Base-by-base conservation (phyloP, 495 filamentous ascomycete genomes). In the Parmelia sp. region DNA sequence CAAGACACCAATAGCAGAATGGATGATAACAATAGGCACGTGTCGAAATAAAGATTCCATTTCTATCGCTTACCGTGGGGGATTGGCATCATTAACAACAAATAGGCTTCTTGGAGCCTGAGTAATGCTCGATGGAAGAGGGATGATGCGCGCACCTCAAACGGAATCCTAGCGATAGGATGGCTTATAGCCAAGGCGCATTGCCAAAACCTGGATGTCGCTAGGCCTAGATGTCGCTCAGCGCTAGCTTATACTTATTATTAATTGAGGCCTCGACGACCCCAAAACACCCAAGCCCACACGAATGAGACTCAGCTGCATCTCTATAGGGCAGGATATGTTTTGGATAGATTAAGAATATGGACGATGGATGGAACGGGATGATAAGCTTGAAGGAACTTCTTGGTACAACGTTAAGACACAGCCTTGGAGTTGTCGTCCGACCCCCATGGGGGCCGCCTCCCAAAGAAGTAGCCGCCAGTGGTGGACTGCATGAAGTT, bases 281-380 rank as follows among this genome's bases (percentile, higher is more conserved):
- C n/a, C n/a, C n/a, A n/a, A n/a, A n/a, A n/a, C n/a, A n/a, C 6
- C 49, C 15, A 11, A 25, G 25, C 25, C 49, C 49, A 31, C 25
- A 31, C 2, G 14, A 15, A 53, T 7, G 49, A 23, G 12, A 53
- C 11, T 31, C 49, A 7, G 19, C 27, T 19, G 14, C 12, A 31
- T 31, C 49, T 53, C 14, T 17, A 53, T 17, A 53, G 10, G 25
- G 25, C 12, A 25, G 31, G 49, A 57, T 23, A 3, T 35, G 51
- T 62, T 62, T 62, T 39, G 53, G 47, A 42, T 39, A 62, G 49
- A 62, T 31, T 27, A 25, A 29, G 49, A 31, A 15, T 4, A 53
- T 19, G 49, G 49, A 53, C 12, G 49, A 19, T 31, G 27, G 49
- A 53, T 53, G 49, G 12, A 53, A 53, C 49, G 6, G 14, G 25